Evolutionary conservation across 2,329 filamentous ascomycete genomes (phyloP).

Genomic region (Stachybotrys chartarum): DNA sequence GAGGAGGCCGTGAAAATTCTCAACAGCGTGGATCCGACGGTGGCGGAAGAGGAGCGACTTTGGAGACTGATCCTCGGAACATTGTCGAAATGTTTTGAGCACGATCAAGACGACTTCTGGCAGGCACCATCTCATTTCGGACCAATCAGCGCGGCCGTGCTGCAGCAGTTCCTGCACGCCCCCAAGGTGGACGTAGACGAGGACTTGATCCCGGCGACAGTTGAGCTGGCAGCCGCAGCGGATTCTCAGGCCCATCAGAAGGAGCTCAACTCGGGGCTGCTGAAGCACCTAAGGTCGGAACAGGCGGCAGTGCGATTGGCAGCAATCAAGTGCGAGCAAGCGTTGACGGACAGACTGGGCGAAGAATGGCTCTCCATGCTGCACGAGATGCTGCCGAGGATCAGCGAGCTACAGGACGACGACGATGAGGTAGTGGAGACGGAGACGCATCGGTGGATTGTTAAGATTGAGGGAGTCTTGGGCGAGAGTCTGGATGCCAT

Average conservation of each 20-base stretch:
- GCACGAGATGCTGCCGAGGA: conserved; percentile 93
- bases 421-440: conserved; percentile 90
- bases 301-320: conserved; percentile 67
- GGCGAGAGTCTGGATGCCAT: conserved; percentile 89
- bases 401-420: conserved; percentile 93
- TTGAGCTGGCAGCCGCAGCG: conserved; percentile 71
- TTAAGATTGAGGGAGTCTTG: conserved; percentile 78
- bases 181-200: conserved; percentile 32
- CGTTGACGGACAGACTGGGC: conserved; percentile 70
- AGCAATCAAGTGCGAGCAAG: conserved; percentile 74
- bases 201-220: conserved; percentile 66
- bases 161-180: conserved; percentile 55
- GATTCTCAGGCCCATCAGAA: conserved; percentile 88
- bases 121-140: conserved; percentile 83
- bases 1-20: conserved; percentile 67
- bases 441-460: conserved; percentile 85
- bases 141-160: conserved; percentile 61
- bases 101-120: conserved; percentile 96
- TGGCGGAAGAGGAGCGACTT: conserved; percentile 46
- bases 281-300: conserved; percentile 72
- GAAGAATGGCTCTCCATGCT: conserved; percentile 91
- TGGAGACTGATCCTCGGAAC: conserved; percentile 66
- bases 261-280: conserved; percentile 70
- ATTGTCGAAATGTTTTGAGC: conserved; percentile 68
- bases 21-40: conserved; percentile 37